These are phyloP conservation scores for Aspergillus ruber DNA, from an alignment of 2,329 filamentous ascomycete genomes.

Conservation along the genomic window DNA sequence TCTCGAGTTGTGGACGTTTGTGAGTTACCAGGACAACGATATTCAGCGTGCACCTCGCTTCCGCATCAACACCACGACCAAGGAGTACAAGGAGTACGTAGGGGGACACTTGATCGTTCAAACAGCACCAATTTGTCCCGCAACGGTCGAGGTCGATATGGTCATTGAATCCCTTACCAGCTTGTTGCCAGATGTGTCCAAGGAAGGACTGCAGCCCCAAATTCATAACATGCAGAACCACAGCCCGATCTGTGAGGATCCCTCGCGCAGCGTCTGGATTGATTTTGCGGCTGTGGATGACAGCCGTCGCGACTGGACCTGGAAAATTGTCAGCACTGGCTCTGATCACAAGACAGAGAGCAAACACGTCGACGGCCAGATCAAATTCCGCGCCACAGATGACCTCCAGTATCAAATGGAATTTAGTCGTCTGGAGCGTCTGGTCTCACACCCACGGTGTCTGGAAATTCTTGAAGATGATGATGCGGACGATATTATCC, in stretches of 20 bases:
- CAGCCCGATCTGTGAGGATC: slow-evolving; percentile 26
- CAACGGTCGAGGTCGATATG: slow-evolving; percentile 34
- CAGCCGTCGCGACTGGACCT: slow-evolving; percentile 15
- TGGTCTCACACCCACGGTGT: slow-evolving; percentile 25
- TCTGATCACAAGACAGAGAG: too few species aligned
- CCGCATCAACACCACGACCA: too few species aligned
- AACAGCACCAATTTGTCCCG: slow-evolving; percentile 35
- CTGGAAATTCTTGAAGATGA: neutral
- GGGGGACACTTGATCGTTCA: slow-evolving; percentile 23
- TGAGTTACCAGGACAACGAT: slow-evolving; percentile 15
- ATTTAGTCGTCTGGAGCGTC: slow-evolving; percentile 24
- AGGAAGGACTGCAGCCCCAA: slow-evolving; percentile 9
- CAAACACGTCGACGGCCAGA: slow-evolving; percentile 15
- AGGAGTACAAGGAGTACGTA: neutral
- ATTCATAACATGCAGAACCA: slow-evolving; percentile 25
- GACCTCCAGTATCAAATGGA: slow-evolving; percentile 13
- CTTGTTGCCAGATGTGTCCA: slow-evolving; percentile 21
- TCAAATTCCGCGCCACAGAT: slow-evolving; percentile 16
- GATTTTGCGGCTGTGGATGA: slow-evolving; percentile 16
- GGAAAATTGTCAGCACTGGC: slow-evolving; percentile 14
- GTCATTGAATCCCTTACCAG: slow-evolving; percentile 27
- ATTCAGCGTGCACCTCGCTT: too few species aligned
- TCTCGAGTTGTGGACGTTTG: slow-evolving; percentile 26
- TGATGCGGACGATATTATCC: slow-evolving; percentile 12
- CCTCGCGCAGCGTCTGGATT: slow-evolving; percentile 17